Evolutionary conservation across 495 filamentous ascomycete genomes (phyloP).

Genomic region (Apiosordaria backusii): DNA sequence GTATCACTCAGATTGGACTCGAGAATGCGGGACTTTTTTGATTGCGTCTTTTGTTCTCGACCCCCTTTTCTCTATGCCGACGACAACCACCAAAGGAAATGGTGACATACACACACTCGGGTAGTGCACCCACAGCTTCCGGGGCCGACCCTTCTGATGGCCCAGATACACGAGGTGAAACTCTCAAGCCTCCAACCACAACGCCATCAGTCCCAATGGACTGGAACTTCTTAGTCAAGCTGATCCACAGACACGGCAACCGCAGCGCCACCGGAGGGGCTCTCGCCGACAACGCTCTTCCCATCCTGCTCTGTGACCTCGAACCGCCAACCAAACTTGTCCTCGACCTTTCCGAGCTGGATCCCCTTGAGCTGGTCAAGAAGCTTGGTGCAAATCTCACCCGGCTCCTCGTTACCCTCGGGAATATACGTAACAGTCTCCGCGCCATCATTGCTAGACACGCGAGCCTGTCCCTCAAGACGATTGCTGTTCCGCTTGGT

Average conservation of each 20-base stretch:
- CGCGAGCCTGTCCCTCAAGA: constrained; percentile 36
- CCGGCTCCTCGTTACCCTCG: constrained; percentile 61
- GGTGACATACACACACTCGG: background rate
- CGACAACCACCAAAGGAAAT: background rate
- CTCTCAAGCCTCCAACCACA: background rate
- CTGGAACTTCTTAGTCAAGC: constrained; percentile 30
- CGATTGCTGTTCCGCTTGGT: constrained; percentile 54
- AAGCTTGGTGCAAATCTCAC: constrained; percentile 65
- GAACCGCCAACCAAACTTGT: constrained; percentile 70
- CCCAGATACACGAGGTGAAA: background rate
- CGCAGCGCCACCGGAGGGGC: background rate
- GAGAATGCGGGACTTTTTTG: background rate
- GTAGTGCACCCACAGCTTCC: background rate
- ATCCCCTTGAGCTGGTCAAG: constrained; percentile 77
- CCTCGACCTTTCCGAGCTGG: constrained; percentile 72
- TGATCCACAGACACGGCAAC: constrained; percentile 34
- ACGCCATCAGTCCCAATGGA: background rate
- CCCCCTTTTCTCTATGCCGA: background rate
- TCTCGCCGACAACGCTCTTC: constrained; percentile 32
- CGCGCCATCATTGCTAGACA: constrained; percentile 33
- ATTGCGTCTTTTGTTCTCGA: background rate
- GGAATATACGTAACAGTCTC: constrained; percentile 67
- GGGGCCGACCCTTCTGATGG: background rate
- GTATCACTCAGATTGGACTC: background rate
- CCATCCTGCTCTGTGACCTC: constrained; percentile 51